These are phyloP conservation scores for Melanogaster broomeanus DNA, from an alignment of 768 basidiomycete genomes.

Conservation along the genomic window DNA sequence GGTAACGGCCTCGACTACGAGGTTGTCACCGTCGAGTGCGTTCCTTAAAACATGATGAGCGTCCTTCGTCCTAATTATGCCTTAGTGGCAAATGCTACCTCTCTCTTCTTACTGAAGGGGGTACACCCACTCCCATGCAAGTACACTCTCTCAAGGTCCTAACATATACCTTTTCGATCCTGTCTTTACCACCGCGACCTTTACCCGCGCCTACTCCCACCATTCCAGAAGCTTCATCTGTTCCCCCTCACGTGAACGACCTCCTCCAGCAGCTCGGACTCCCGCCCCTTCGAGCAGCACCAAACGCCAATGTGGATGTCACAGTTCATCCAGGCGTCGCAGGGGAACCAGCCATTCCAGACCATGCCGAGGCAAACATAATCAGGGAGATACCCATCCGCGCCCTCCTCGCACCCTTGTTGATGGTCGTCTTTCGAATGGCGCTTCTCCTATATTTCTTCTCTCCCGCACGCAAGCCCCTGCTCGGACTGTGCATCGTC, in stretches of 20 bases:
- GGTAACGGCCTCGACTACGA: conserved; percentile 36
- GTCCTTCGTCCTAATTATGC: conserved; percentile 3
- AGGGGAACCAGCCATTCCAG: conserved; percentile 17
- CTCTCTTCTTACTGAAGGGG: conserved; percentile 45
- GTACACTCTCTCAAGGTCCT: conserved; percentile 48
- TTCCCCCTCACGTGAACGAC: conserved; percentile 56
- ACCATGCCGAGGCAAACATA: conserved; percentile 32
- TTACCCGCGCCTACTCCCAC: conserved; percentile 28
- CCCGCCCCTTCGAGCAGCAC: conserved; percentile 46
- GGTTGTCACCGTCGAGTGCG: conserved; percentile 20
- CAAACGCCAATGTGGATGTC: conserved; percentile 23
- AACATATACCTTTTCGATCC: conserved; percentile 49
- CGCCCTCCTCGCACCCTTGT: conserved; percentile 63
- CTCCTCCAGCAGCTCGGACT: conserved; percentile 68
- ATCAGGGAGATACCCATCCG: conserved; percentile 64
- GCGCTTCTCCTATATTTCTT: conserved; percentile 74
- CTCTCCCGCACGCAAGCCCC: conserved; percentile 69
- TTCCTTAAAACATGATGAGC: background rate
- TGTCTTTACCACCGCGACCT: conserved; percentile 51
- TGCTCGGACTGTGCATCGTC: conserved; percentile 65
- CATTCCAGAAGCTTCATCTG: conserved; percentile 19
- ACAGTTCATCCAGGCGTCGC: conserved; percentile 16
- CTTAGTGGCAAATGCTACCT: conserved; percentile 47
- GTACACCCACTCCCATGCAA: conserved; percentile 58
- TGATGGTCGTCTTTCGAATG: conserved; percentile 70